Evolutionary conservation across 345 rosid genomes (phyloP), one percentile per base, ranked within the genome.

Genomic region (Trapa bicornis): DNA sequence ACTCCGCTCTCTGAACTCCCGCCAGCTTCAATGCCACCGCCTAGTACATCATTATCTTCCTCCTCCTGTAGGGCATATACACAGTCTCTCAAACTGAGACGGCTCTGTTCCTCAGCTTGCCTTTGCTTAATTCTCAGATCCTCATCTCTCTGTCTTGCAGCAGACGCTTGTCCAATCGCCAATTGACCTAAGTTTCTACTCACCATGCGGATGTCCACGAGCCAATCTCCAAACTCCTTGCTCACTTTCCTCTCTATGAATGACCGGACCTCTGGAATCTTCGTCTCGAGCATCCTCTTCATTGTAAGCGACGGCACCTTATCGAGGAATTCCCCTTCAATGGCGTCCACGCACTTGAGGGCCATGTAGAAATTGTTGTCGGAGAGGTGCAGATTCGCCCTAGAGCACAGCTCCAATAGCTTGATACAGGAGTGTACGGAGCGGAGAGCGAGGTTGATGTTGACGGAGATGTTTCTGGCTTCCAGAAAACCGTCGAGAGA

Each of bases 121-220:
- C 92, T 79, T 87, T 94, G 99, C 86, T 91, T 94, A 22, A 88
- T 86, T 70, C 99, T 81, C 22, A 94, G 86, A 57, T 94, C 99
- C 75, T 94, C 99, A 67, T 94, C 97, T 1, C 96, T 83, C 77
- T 91, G 97, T 74, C 99, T 80, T n/a, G 91, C 92, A 0, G 96
- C 83, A 0, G 96, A 91, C 53, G 99, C 99, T 74, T 94, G 96
- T 38, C 99, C 97, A 36, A 94, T 94, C 6, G 95, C 99, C 73
- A 91, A 73, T 72, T 94, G 97, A 10, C 99, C 99, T 39, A 89
- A 72, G 75, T 94, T 89, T 61, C 97, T 79, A 78, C 99, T 81
- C 63, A 87, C 96, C 3, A 85, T 96, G 33, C 99, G 92, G 80
- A 94, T 91, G 85, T 89, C 97, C 29, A 94, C 99, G 32, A 94